These are phyloP conservation scores for Puccinia triticina DNA, from an alignment of 1,284 basidiomycete species.

Conservation along the genomic window DNA sequence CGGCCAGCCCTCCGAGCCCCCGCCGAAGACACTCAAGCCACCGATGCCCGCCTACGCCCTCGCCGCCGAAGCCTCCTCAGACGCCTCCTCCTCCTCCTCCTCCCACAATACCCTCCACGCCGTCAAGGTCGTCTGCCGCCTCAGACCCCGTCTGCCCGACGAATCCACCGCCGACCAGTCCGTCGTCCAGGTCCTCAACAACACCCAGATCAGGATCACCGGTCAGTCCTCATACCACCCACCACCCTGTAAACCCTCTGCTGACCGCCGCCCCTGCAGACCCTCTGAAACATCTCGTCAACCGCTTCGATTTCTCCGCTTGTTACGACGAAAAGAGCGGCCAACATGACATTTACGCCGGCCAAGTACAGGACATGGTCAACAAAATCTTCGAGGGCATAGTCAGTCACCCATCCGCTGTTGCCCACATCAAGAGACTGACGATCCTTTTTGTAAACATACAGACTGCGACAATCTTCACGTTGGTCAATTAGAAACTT, in stretches of 20 bases:
- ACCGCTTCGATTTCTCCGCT: slow-evolving; percentile 45
- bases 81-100: not conserved
- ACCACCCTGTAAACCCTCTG: no score
- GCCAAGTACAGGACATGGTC: slow-evolving; percentile 29
- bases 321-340: slow-evolving; percentile 34
- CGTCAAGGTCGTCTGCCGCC: slow-evolving; percentile 46
- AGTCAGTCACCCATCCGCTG: not conserved
- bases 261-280: no score
- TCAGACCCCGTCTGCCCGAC: slow-evolving; percentile 22
- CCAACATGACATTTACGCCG: slow-evolving; percentile 40
- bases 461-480: slow-evolving; percentile 44
- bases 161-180: slow-evolving; percentile 23
- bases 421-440: no score
- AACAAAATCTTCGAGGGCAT: slow-evolving; percentile 36
- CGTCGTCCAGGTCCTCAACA: slow-evolving; percentile 37
- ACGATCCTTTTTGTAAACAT: no score
- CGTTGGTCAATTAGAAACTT: slow-evolving; percentile 33
- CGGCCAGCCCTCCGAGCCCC: no score
- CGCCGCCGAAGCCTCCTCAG: no score
- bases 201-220: slow-evolving; percentile 26
- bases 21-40: no score
- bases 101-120: not conserved
- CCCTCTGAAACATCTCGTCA: slow-evolving; percentile 39
- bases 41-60: no score
- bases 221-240: slow-evolving; percentile 11